Conservation (phyloP, 148 eudicot species). For the Chenopodium quinoa region DNA sequence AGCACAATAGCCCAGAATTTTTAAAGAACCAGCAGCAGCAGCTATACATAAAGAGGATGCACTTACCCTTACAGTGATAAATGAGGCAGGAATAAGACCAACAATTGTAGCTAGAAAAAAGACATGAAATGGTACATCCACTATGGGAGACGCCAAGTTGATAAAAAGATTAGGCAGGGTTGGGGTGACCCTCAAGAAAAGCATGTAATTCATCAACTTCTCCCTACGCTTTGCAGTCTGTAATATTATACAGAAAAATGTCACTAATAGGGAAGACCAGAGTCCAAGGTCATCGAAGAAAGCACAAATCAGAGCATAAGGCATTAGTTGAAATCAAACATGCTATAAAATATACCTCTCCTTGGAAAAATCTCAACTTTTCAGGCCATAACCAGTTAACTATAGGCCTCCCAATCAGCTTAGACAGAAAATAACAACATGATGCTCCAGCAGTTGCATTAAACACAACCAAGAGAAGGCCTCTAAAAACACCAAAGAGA, state of each 20-base stretch:
- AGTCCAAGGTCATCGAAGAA: background rate
- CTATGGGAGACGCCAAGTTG: constrained; percentile 93
- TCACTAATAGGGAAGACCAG: background rate
- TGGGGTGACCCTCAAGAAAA: constrained; percentile 75
- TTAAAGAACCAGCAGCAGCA: constrained; percentile 9
- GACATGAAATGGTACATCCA: constrained; percentile 84
- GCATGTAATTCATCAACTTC: constrained; percentile 76
- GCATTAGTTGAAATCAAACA: background rate
- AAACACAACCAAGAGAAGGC: constrained; percentile 80
- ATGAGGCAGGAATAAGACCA: constrained; percentile 82
- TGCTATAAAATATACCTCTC: constrained; percentile 49
- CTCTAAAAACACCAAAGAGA: constrained; percentile 86
- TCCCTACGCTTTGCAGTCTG: constrained; percentile 85
- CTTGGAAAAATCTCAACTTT: constrained; percentile 68
- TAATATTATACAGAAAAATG: constrained; percentile 3
- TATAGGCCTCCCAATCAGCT: constrained; percentile 82
- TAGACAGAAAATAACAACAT: constrained; percentile 79
- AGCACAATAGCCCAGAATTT: background rate
- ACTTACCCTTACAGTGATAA: constrained; percentile 80
- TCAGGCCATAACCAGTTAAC: constrained; percentile 93
- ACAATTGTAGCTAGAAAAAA: constrained; percentile 81
- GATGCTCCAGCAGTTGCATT: constrained; percentile 92
- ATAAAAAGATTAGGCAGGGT: constrained; percentile 88
- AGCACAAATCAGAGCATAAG: background rate
- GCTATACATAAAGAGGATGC: background rate